Conservation (phyloP, 352 stramenopile species). For the Phytopythium chamaehyphon region DNA sequence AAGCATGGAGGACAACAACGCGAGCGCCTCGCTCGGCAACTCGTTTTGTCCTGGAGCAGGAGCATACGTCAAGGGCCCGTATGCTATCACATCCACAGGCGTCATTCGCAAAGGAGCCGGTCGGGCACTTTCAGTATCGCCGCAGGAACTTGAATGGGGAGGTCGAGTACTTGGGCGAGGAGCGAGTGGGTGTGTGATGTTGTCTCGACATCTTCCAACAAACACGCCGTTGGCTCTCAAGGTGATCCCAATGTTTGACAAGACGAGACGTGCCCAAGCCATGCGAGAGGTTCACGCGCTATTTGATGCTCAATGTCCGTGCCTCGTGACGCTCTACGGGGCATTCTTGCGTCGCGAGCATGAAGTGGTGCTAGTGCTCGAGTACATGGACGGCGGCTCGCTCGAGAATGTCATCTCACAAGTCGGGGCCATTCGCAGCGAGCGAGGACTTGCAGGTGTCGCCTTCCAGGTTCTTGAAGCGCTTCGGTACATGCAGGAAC, state of each 20-base stretch:
- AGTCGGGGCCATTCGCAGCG: constrained; percentile 68
- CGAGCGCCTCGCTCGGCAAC: constrained; percentile 23
- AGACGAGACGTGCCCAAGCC: constrained; percentile 81
- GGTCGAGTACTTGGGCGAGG: constrained; percentile 71
- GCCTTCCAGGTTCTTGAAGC: constrained; percentile 94
- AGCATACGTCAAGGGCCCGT: constrained; percentile 80
- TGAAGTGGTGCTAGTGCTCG: constrained; percentile 87
- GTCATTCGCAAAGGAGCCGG: constrained; percentile 80
- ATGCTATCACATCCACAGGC: constrained; percentile 72
- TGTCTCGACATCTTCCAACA: constrained; percentile 60
- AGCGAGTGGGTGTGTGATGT: constrained; percentile 64
- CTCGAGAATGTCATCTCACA: constrained; percentile 85
- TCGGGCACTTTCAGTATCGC: constrained; percentile 72
- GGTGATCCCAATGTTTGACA: constrained; percentile 89
- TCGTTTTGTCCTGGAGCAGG: constrained; percentile 66
- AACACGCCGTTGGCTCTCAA: constrained; percentile 82
- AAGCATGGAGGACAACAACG: constrained; percentile 16
- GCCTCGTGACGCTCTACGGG: constrained; percentile 89
- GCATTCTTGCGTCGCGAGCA: constrained; percentile 83
- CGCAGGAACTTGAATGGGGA: constrained; percentile 74
- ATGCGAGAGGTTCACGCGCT: constrained; percentile 88
- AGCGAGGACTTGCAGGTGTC: constrained; percentile 87
- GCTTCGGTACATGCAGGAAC: constrained; percentile 92
- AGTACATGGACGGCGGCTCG: constrained; percentile 94
- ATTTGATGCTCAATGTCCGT: constrained; percentile 76